Evolutionary conservation across 2,329 filamentous ascomycete species (phyloP), one percentile per base, ranked within the genome.

Genomic region (Colletotrichum cereale): DNA sequence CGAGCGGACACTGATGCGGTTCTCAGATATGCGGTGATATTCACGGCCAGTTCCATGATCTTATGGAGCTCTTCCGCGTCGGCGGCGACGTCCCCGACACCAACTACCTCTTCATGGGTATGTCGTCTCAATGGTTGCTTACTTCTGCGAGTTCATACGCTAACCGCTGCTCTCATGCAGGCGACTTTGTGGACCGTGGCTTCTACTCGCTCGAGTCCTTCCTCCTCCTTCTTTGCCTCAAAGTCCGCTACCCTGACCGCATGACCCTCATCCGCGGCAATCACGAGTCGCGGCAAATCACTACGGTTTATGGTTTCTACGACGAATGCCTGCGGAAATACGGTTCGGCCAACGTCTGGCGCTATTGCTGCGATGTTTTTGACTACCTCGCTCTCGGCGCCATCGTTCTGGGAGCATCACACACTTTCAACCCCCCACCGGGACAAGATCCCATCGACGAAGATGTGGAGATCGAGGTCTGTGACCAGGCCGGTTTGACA

Each of bases 141-240:
- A 34, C 29, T n/a, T 38, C 31, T 24, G 38, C 26, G n/a, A 16
- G 6, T 7, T 16, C 34, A 40, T 26, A 61, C 24, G 21, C 63
- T 67, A 36, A 71, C 38, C 29, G 5, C 64, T 26, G 3, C 57
- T n/a, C 26, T 42, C 44, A 11, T 24, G 34, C 74, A 94, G 92
- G 96, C 80, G 96, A 99, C 82, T 99, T 98, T 78, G 96, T 99
- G 79, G 96, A 99, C 82, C 93, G 96, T 75, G 96, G 96, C 70
- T 99, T 98, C 87, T 99, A 98, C 85, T 97, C 94, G 2, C 91
- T 99, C 76, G 96, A 99, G 84, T 96, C 95, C 5, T 98, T 99
- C 80, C 91, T 98, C 73, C 93, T 99, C 66, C 91, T 99, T 14
- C 90, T 99, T 64, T 97, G 95, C 80, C 90, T 98, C 77, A 98